These are phyloP conservation scores for Colletotrichum echinochloae DNA, from an alignment of 2,329 filamentous ascomycete species.

Conservation along the genomic window DNA sequence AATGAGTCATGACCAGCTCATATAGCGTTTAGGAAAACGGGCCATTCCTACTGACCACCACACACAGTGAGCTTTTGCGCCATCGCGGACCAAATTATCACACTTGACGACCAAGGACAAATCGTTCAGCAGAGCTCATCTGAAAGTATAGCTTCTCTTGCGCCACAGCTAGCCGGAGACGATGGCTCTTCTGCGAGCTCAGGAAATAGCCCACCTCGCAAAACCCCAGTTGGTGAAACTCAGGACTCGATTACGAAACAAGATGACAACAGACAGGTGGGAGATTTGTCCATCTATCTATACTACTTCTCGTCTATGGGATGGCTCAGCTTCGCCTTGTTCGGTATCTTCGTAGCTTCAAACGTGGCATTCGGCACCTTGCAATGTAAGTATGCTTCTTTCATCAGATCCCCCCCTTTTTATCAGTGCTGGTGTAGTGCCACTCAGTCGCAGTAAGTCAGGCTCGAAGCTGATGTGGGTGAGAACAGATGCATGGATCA, in stretches of 20 bases:
- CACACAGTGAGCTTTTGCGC: slow-evolving; percentile 18
- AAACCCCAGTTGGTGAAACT: slow-evolving; percentile 12
- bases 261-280: slow-evolving; percentile 25
- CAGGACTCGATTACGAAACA: slow-evolving; percentile 12
- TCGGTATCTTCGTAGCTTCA: slow-evolving; percentile 18
- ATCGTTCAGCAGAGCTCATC: slow-evolving; percentile 24
- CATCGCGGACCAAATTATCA: slow-evolving; percentile 23
- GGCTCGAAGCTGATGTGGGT: slow-evolving; percentile 12
- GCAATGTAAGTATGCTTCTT: slow-evolving; percentile 24
- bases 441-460: slow-evolving; percentile 19
- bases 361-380: slow-evolving; percentile 19
- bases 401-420: slow-evolving; percentile 22
- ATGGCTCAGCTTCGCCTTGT: slow-evolving; percentile 26
- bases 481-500: slow-evolving; percentile 26
- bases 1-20: slow-evolving; percentile 7
- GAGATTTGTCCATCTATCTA: slow-evolving; percentile 24
- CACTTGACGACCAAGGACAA: slow-evolving; percentile 28
- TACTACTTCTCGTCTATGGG: slow-evolving; percentile 24
- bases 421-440: slow-evolving; percentile 21
- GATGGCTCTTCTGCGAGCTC: slow-evolving; percentile 12
- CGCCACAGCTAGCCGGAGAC: slow-evolving; percentile 22
- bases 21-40: slow-evolving; percentile 23
- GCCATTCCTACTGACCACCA: slow-evolving; percentile 17
- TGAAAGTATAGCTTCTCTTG: slow-evolving; percentile 20
- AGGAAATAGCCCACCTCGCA: slow-evolving; percentile 17